A percentile compares a stretch with the other conserved stretches of the same genome.
phyloP scores from a whole-genome alignment of 768 basidiomycete genomes.

The Fibroporia radiculosa region DNA sequence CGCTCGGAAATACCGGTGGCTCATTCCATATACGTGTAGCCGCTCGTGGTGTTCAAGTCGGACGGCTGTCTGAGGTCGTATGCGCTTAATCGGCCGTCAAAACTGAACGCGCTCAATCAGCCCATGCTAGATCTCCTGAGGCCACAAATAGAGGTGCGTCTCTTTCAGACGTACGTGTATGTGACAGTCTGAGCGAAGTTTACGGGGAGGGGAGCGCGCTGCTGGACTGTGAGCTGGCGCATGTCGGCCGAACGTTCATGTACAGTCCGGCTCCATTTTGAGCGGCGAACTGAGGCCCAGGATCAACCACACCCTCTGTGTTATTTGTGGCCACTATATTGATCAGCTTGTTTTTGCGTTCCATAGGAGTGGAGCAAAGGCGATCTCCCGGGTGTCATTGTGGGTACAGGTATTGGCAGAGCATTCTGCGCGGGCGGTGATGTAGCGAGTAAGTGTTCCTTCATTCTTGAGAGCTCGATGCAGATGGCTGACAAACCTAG shows the following conservation, averaged over 20 bases:
- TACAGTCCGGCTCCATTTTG: no score
- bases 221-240: no score
- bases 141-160: conserved; percentile 66
- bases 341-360: not conserved
- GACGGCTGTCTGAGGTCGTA: conserved; percentile 57
- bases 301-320: no score
- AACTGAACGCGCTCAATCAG: conserved; percentile 76
- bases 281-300: no score
- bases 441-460: conserved; percentile 60
- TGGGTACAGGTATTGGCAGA: conserved; percentile 61
- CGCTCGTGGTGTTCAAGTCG: conserved; percentile 62
- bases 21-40: conserved; percentile 6
- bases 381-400: conserved; percentile 61
- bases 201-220: no score
- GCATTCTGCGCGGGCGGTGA: conserved; percentile 97
- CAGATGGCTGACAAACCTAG: conserved; percentile 27
- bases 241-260: no score
- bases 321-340: not conserved
- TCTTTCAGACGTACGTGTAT: not conserved
- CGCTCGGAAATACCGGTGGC: no score
- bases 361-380: conserved; percentile 73
- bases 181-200: not conserved
- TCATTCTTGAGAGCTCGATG: not conserved
- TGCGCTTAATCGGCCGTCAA: conserved; percentile 70
- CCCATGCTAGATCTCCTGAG: conserved; percentile 69